Base-by-base conservation (phyloP, 805 yeast genomes). In the Candida taoyuanica region DNA sequence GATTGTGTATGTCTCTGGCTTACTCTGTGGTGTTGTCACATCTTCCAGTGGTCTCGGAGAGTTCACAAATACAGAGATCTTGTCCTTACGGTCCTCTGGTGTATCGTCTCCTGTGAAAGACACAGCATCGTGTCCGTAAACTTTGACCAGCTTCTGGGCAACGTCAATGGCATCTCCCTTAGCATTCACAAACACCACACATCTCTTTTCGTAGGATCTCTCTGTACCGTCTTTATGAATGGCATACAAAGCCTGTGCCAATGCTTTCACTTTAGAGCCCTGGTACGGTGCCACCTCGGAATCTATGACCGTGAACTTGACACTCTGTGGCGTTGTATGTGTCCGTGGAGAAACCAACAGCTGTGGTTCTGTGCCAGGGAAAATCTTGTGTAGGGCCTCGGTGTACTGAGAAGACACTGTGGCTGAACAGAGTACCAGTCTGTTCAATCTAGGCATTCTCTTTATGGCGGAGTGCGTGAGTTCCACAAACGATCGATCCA, bases 161-260 rank as follows among this genome's bases (percentile, higher is more conserved):
- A 88, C 63, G 9, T 73, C 72, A 7, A 60, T 61, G 5, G 85
- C 87, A 31, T 76, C 77, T 26, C 72, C 73, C 50, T 79, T 82
- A 43, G 74, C 76, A 55, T 93, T 91, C 12, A 86, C 94, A 63
- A 91, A 91, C 0, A 93, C 82, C 29, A 91, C 69, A 17, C 85
- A 81, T 43, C 97, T 65, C 60, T 93, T 89, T 34, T 81, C 84
- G 38, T 59, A 70, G 0, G 85, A 86, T 15, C 67, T 68, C 56
- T 89, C 97, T 2, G 91, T 76, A 36, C 86, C 87, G 58, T 87
- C 96, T 41, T 80, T 77, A 48, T 77, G 78, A 36, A 93, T 85
- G 0, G 96, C 89, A 57, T 84, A 88, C 9, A 91, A 58, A 1
- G 87, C 85, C 62, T 93, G 97, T 3, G 94, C 93, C 42, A 88